A percentile compares a stretch with the other conserved stretches of the same genome.
These are phyloP conservation scores for Chrysopogon serrulatus DNA, from an alignment of 176 grass and related monocot genomes.

Conservation along the genomic window DNA sequence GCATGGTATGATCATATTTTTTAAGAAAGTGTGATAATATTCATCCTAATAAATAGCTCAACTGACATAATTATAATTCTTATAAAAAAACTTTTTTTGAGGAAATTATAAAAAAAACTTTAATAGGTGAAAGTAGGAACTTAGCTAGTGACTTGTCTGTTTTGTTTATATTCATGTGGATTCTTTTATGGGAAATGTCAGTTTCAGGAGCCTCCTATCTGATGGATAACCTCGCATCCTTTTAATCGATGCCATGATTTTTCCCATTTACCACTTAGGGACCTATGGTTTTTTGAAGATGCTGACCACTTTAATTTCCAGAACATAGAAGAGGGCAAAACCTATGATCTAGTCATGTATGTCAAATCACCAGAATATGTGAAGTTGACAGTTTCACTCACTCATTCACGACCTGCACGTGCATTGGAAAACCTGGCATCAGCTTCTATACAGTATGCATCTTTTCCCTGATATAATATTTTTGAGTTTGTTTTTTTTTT, in stretches of 20 bases:
- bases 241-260: not conserved
- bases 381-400: conserved; percentile 16
- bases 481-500: not conserved
- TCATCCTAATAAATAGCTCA: too few relatives aligned
- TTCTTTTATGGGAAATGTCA: not conserved
- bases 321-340: too few relatives aligned
- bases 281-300: too few relatives aligned
- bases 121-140: too few relatives aligned
- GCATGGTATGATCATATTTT: not conserved
- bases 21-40: not conserved
- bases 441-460: conserved; percentile 2
- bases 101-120: too few relatives aligned
- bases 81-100: too few relatives aligned
- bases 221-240: not conserved
- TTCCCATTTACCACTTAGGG: too few relatives aligned
- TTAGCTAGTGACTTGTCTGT: too few relatives aligned
- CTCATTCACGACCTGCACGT: conserved; percentile 1
- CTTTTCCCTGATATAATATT: not conserved
- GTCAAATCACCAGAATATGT: not conserved
- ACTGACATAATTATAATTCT: too few relatives aligned
- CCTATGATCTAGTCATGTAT: not conserved
- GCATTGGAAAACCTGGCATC: conserved; percentile 6
- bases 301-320: too few relatives aligned
- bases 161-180: not conserved
- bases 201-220: not conserved